A percentile compares a stretch with the other conserved stretches of the same genome.
phyloP scores from a whole-genome alignment of 2,329 filamentous ascomycete species.

The Lithohypha guttulata region DNA sequence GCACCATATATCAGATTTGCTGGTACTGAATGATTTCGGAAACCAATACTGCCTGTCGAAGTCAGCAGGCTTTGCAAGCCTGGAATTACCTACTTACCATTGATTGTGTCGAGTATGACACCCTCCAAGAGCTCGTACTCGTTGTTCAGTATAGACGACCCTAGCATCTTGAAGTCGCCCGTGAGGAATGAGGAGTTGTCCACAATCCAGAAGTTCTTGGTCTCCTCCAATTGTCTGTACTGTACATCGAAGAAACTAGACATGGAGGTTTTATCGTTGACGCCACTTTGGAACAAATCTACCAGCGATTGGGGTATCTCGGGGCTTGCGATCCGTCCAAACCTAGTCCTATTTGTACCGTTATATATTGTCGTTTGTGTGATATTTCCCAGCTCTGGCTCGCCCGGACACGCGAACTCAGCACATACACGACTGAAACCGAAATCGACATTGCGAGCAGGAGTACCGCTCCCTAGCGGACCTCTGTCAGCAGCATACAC shows the following conservation, averaged over 20 bases:
- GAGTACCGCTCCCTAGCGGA: constrained; percentile 32
- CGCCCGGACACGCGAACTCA: background rate
- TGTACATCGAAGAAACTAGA: constrained; percentile 38
- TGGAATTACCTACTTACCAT: constrained; percentile 18
- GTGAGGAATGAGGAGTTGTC: constrained; percentile 24
- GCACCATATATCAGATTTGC: constrained; percentile 31
- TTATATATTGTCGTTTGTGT: constrained; percentile 20
- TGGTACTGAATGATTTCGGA: constrained; percentile 37
- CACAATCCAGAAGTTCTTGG: constrained; percentile 23
- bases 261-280: constrained; percentile 24
- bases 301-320: constrained; percentile 26
- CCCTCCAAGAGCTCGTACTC: constrained; percentile 29
- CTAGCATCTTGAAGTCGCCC: constrained; percentile 25
- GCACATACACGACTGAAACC: constrained; percentile 27
- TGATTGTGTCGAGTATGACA: constrained; percentile 28
- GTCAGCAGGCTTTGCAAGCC: background rate
- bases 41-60: constrained; percentile 27
- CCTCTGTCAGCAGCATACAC: constrained; percentile 30
- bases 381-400: constrained; percentile 11
- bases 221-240: constrained; percentile 22
- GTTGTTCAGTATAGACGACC: constrained; percentile 27
- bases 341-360: constrained; percentile 9
- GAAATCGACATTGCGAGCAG: constrained; percentile 24
- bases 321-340: background rate
- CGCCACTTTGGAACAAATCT: constrained; percentile 32